Conservation (phyloP, 1,284 basidiomycete genomes). For the Tilletia walkeri region DNA sequence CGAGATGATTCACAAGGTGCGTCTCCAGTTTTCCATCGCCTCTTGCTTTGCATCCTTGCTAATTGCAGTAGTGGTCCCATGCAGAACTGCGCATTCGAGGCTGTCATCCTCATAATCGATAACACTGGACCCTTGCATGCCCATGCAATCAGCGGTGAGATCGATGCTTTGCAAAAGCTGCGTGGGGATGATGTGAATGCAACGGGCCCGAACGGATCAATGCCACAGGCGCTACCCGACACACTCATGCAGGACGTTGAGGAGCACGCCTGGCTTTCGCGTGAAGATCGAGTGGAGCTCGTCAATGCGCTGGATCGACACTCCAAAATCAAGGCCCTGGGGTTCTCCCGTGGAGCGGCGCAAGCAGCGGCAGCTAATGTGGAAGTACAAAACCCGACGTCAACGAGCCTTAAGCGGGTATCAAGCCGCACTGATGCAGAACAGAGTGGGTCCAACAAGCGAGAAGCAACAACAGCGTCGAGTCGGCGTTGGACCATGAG, state of each 20-base stretch:
- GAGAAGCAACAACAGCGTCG: no score
- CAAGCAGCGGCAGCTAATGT: no score
- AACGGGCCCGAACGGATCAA: not conserved
- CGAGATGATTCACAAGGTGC: constrained; percentile 3
- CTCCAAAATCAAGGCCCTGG: not conserved
- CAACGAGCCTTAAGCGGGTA: no score
- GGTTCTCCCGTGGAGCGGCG: no score
- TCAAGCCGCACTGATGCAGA: no score
- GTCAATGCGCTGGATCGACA: not conserved
- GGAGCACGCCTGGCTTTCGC: constrained; percentile 12
- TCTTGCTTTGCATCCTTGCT: no score
- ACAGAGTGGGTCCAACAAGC: no score
- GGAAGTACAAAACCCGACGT: no score
- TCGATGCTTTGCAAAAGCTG: constrained; percentile 1
- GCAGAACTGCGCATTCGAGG: constrained; percentile 13
- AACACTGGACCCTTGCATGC: not conserved
- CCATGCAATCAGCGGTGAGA: not conserved
- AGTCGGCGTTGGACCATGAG: no score
- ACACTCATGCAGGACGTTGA: constrained; percentile 7
- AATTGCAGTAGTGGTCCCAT: no score
- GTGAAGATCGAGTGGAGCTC: not conserved
- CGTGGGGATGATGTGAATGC: constrained; percentile 5
- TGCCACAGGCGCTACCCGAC: not conserved
- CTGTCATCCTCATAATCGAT: not conserved
- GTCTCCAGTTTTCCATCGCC: not conserved